Base-by-base conservation (phyloP, 1,284 basidiomycete genomes). In the Phellinidium pouzarii region DNA sequence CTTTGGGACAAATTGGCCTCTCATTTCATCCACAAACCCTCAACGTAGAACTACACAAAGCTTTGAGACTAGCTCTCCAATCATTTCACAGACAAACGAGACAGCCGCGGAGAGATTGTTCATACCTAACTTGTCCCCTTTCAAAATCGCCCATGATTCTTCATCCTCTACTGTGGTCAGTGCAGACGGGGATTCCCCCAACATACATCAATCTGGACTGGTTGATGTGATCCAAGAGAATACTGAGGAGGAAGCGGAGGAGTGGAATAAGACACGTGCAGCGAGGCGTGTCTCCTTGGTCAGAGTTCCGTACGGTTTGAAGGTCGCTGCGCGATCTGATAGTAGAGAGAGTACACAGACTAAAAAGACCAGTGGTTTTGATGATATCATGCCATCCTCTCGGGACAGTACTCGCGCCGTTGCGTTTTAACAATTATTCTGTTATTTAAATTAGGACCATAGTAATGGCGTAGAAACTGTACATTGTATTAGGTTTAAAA, bases 211-310 rank as follows among this genome's bases (percentile, higher is more conserved):
- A 20, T 12, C 4, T 37, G 12, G 23, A 4, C 6, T 25, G 6
- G 47, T 22, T 4, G 26, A 25, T 17, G 47, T 27, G 23, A 20
- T 23, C 19, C 29, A 25, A 25, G 76, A 79, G 60, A 68, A 61
- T 41, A 62, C 65, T 17, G 75, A 78, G 53, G 84, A 87, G 63
- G 73, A 80, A 65, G 87, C 89, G 17, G 89, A 91, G 66, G 82
- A 87, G 55, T 93, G 90, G 90, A 74, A 87, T 65, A 82, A 82
- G 66, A 92, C 90, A 1, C 80, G 84, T 37, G 86, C 84, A 38
- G 89, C 87, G 12, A 85, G 87, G 59, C 82, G 88, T 12, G 91
- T 92, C 14, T 91, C 87, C 17, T 72, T 93, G 48, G 84, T 91
- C 44, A 76, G 77, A 27, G 53, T 66, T 20, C 65, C 64, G 26